Base-by-base conservation (phyloP, 164 flowering plant species). In the Pachysandra terminalis region DNA sequence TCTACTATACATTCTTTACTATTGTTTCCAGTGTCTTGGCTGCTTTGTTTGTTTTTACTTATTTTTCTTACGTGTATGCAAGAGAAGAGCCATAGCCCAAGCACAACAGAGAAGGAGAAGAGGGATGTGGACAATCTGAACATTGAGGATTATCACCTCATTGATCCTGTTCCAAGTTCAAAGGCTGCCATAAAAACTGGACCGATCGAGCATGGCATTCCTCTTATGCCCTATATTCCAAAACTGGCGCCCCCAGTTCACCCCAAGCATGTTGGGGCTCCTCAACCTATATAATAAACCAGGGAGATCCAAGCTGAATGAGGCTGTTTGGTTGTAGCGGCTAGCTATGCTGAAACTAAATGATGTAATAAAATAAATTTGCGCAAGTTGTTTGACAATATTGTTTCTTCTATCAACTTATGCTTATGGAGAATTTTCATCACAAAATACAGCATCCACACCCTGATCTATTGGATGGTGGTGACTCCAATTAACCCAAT, bases 171-270 rank as follows among this genome's bases (percentile, higher is more conserved):
- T 65, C 96, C 96, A 35, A 87, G 84, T 71, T 84, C 89, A 19
- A 83, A 82, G 72, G 83, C 89, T 24, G 69, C 87, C 19, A 58
- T 86, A 41, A 80, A 74, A 27, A 78, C 81, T 7, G 84, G 85
- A 58, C 93, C 96, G 0, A 82, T 90, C n/a, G 81, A 84, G 76
- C 93, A 90, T 69, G 89, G 87, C 37, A 78, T 84, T 72, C 96
- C 93, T 71, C 73, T 88, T 19, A 76, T 71, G 61, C 96, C 96
- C 26, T 81, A 75, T 58, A 81, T 90, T 66, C 93, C 96, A 35
- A 75, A 74, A 59, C 89, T 84, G 24, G 48, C 81, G n/a, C 84
- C 95, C 57, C 80, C 77, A 53, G 55, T 26, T 56, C 76, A 56
- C 49, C 82, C 85, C 61, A 64, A 64, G 59, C 49, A 25, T 17